Evolutionary conservation across 1,284 basidiomycete genomes (phyloP), one percentile per base, ranked within the genome.

Genomic region (Chalciporus sp.): DNA sequence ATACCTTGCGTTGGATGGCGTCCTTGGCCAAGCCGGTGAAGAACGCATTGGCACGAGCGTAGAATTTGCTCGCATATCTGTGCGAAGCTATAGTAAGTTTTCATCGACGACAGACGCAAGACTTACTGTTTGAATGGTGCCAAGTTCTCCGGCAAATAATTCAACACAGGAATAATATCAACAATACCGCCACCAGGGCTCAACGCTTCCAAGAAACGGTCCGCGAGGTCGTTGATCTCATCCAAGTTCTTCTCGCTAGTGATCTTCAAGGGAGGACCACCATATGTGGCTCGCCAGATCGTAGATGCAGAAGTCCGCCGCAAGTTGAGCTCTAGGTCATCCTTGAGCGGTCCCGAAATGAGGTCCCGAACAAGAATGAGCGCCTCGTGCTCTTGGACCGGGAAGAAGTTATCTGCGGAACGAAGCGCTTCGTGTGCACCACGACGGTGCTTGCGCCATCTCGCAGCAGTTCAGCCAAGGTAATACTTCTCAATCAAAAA

Each of bases 121-220:
- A 56, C 46, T 16, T 10, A 44, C 55, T 56, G 53, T 51, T 56
- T 56, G 9, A 56, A 56, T 16, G 55, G 47, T 31, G 54, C 55
- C 23, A 56, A 33, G 37, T 27, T 45, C 9, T 23, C 16, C 6
- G 55, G 53, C 19, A 56, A 17, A 28, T 56, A 37, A 20, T 56
- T 56, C 3, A 56, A 26, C 20, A 19, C 14, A 14, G 55, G 54
- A 46, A 56, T 20, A 4, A 47, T 27, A 27, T 56, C 55, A 14
- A 56, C 53, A 16, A 56, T 43, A 7, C 47, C 42, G 19, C 55
- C 47, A 2, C 55, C 47, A 4, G 55, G 55, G 43, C 39, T 42
- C 19, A 56, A 7, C 4, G 53, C 53, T 27, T n/a, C 40, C 3
- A 50, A 33, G 10, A 50, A 46, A 10, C 33, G 16, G 19, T 47